Percentiles rank a stretch among this genome's conserved stretches.
Conservation (phyloP, 2,329 filamentous ascomycete genomes). For the Zymoseptoria passerinii region DNA sequence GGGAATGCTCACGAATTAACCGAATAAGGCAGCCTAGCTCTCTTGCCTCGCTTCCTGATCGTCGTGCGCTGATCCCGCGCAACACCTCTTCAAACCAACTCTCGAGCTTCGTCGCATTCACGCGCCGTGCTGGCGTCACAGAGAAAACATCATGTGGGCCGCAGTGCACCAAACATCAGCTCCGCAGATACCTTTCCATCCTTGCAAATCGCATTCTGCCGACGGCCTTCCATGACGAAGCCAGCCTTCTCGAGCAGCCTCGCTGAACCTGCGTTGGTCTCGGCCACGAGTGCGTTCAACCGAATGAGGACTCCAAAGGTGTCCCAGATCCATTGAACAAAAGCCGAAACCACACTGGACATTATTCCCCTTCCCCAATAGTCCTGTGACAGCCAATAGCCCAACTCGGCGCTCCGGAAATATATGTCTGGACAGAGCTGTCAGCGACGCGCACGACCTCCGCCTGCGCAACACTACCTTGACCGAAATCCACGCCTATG, state of each 20-base stretch:
- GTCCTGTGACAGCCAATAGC: slow-evolving; percentile 36
- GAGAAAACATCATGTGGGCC: slow-evolving; percentile 8
- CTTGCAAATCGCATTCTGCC: slow-evolving; percentile 31
- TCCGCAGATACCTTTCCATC: slow-evolving; percentile 27
- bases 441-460: not conserved
- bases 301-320: slow-evolving; percentile 24
- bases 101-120: not conserved
- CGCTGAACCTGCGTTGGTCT: slow-evolving; percentile 31
- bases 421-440: slow-evolving; percentile 23
- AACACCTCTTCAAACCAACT: not conserved
- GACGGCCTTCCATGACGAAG: slow-evolving; percentile 31
- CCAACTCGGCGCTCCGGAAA: slow-evolving; percentile 33
- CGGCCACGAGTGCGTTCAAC: slow-evolving; percentile 26
- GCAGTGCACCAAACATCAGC: slow-evolving; percentile 30
- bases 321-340: slow-evolving; percentile 31
- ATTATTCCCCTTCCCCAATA: slow-evolving; percentile 30
- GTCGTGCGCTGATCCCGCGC: not conserved
- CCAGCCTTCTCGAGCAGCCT: slow-evolving; percentile 33
- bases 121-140: too few relatives aligned
- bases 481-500: slow-evolving; percentile 30
- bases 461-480: slow-evolving; percentile 16
- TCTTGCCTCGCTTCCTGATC: not conserved
- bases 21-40: not conserved
- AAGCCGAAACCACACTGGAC: slow-evolving; percentile 27
- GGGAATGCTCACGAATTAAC: not conserved